A percentile compares a stretch with the other conserved stretches of the same genome.
Conservation (phyloP, 2,329 filamentous ascomycete genomes). For the Tolypocladium ovalisporum region DNA sequence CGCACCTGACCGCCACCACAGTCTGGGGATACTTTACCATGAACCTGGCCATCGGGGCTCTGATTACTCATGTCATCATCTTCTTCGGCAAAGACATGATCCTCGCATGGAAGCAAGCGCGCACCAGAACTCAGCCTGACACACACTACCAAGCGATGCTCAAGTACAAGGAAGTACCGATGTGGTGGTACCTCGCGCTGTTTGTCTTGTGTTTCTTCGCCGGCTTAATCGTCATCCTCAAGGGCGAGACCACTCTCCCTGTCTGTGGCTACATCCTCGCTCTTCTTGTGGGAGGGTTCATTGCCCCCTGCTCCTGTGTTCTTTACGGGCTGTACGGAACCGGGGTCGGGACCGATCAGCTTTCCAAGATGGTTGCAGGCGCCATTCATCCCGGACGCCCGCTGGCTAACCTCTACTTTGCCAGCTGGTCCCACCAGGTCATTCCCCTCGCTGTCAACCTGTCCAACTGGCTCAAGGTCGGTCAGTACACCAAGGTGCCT, state of each 20-base stretch:
- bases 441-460: conserved; percentile 19
- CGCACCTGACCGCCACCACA: conserved; percentile 14
- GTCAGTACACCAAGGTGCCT: conserved; percentile 24
- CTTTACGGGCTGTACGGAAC: conserved; percentile 14
- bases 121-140: conserved; percentile 15
- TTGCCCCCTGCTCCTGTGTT: conserved; percentile 21
- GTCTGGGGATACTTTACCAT: conserved; percentile 16
- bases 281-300: conserved; percentile 19
- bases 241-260: conserved; percentile 19
- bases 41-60: conserved; percentile 16
- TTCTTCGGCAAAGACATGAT: conserved; percentile 10
- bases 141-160: conserved; percentile 30
- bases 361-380: conserved; percentile 32
- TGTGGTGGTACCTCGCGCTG: conserved; percentile 21
- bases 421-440: conserved; percentile 21
- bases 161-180: conserved; percentile 23
- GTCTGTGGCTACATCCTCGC: conserved; percentile 22
- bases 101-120: conserved; percentile 9
- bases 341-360: conserved; percentile 10
- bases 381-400: conserved; percentile 29
- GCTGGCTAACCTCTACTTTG: conserved; percentile 32
- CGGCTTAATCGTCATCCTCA: conserved; percentile 19
- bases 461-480: conserved; percentile 21
- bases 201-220: conserved; percentile 18
- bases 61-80: conserved; percentile 9